Percentiles rank a stretch among this genome's conserved stretches.
phyloP scores from a whole-genome alignment of 768 basidiomycete genomes.

The Boletus sensibilis region DNA sequence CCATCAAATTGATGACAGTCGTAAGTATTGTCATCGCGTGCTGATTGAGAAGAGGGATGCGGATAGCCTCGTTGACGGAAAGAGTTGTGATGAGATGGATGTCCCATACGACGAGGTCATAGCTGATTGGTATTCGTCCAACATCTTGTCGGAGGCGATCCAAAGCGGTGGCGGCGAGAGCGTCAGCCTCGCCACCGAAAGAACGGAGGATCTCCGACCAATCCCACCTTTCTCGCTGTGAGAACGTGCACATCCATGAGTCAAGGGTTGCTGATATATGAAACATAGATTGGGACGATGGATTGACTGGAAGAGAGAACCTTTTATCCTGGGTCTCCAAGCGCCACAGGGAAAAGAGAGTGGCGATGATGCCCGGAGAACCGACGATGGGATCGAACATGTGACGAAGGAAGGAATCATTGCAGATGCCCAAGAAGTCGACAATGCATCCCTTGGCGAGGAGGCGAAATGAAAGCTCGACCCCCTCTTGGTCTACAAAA shows the following conservation, averaged over 20 bases:
- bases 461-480: slow-evolving; percentile 23
- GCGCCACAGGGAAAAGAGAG: slow-evolving; percentile 30
- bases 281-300: slow-evolving; percentile 1
- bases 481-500: slow-evolving; percentile 21
- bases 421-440: slow-evolving; percentile 24
- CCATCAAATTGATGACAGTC: slow-evolving; percentile 17
- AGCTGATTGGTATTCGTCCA: slow-evolving; percentile 21
- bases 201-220: slow-evolving; percentile 29
- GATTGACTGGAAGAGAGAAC: slow-evolving; percentile 14
- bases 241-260: slow-evolving; percentile 29
- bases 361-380: slow-evolving; percentile 18
- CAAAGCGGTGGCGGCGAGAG: slow-evolving; percentile 24
- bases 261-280: slow-evolving; percentile 21
- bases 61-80: slow-evolving; percentile 26
- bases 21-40: slow-evolving; percentile 20
- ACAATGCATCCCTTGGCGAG: slow-evolving; percentile 18
- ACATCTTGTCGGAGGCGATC: slow-evolving; percentile 26
- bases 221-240: slow-evolving; percentile 24
- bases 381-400: slow-evolving; percentile 17
- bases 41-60: slow-evolving; percentile 24
- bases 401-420: slow-evolving; percentile 13
- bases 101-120: slow-evolving; percentile 31
- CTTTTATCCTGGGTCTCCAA: slow-evolving; percentile 21
- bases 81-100: slow-evolving; percentile 28
- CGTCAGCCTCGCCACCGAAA: slow-evolving; percentile 18